A percentile compares a stretch with the other conserved stretches of the same genome.
phyloP scores from a whole-genome alignment of 192 early-diverging fungal species.

The Podila epigama region DNA sequence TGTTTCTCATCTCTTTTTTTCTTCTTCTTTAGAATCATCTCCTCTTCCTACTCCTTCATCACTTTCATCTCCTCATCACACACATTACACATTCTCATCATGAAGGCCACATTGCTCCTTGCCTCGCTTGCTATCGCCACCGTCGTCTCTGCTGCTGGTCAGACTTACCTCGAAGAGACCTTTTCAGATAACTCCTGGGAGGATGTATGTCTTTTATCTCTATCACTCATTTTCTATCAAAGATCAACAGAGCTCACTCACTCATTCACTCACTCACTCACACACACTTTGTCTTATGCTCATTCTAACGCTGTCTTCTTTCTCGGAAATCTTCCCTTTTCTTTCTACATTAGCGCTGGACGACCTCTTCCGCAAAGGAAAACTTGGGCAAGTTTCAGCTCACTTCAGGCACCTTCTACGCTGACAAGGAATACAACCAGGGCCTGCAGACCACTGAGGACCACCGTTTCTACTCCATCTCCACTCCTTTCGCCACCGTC shows the following conservation, averaged over 20 bases:
- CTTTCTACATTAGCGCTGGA: slow-evolving; percentile 62
- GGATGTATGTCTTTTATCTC: slow-evolving; percentile 40
- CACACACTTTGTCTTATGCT: not conserved
- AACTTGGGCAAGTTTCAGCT: slow-evolving; percentile 78
- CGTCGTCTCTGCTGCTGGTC: slow-evolving; percentile 46
- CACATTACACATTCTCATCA: slow-evolving; percentile 17
- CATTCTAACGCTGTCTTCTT: too few relatives aligned
- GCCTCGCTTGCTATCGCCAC: slow-evolving; percentile 46
- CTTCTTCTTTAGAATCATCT: not conserved
- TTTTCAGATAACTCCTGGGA: slow-evolving; percentile 72
- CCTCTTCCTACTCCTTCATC: not conserved
- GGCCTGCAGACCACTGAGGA: slow-evolving; percentile 83
- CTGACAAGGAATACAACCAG: slow-evolving; percentile 63
- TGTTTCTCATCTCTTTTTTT: not conserved
- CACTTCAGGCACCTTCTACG: slow-evolving; percentile 75
- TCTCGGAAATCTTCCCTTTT: not conserved
- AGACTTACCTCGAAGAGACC: slow-evolving; percentile 84
- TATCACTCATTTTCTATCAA: not conserved
- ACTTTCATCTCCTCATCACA: slow-evolving; percentile 4
- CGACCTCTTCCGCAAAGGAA: slow-evolving; percentile 61
- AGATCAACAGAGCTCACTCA: not conserved
- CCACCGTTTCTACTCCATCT: slow-evolving; percentile 80
- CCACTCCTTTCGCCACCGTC: slow-evolving; percentile 71
- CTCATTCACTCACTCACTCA: not conserved
- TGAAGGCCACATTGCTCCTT: slow-evolving; percentile 47